These are phyloP conservation scores for Chlamydomonas asymmetrica DNA, from an alignment of 139 green algal species.

Conservation along the genomic window DNA sequence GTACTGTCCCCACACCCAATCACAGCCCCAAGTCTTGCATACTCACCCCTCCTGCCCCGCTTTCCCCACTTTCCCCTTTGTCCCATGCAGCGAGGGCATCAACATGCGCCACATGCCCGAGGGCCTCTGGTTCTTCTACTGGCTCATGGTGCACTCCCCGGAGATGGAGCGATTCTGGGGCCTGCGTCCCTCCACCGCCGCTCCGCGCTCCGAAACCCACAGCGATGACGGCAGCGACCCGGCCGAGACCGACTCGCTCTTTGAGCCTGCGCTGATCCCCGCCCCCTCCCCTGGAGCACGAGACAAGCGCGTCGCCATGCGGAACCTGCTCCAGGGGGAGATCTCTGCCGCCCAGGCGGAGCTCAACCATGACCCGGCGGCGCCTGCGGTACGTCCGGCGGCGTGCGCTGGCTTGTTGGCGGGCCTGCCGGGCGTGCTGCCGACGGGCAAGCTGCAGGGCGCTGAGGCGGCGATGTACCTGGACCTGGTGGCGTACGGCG, in stretches of 20 bases:
- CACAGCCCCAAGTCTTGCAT: too few species aligned
- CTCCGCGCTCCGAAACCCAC: too few species aligned
- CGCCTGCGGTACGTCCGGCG: too few species aligned
- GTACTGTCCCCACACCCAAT: too few species aligned
- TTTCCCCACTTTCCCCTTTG: conserved; percentile 31
- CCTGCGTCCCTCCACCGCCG: neutral
- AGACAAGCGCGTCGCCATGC: conserved; percentile 6
- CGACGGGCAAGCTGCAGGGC: too few species aligned
- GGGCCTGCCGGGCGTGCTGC: neutral
- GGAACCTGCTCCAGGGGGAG: conserved; percentile 7
- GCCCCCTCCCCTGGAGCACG: too few species aligned
- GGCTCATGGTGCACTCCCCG: conserved; percentile 25
- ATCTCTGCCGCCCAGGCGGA: neutral
- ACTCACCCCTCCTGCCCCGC: too few species aligned
- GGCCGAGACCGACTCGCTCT: too few species aligned
- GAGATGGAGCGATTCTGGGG: conserved; percentile 12
- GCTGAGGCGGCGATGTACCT: conserved; percentile 45
- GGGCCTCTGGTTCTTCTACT: conserved; percentile 79
- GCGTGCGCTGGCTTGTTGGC: too few species aligned
- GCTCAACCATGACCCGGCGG: conserved; percentile 1
- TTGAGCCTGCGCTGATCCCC: too few species aligned
- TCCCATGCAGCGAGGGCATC: conserved; percentile 76
- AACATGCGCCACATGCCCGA: conserved; percentile 80
- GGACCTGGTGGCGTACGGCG: conserved; percentile 58
- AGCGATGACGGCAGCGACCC: too few species aligned